phyloP scores from a whole-genome alignment of 2,329 filamentous ascomycete genomes.

The Colletotrichum sp. region DNA sequence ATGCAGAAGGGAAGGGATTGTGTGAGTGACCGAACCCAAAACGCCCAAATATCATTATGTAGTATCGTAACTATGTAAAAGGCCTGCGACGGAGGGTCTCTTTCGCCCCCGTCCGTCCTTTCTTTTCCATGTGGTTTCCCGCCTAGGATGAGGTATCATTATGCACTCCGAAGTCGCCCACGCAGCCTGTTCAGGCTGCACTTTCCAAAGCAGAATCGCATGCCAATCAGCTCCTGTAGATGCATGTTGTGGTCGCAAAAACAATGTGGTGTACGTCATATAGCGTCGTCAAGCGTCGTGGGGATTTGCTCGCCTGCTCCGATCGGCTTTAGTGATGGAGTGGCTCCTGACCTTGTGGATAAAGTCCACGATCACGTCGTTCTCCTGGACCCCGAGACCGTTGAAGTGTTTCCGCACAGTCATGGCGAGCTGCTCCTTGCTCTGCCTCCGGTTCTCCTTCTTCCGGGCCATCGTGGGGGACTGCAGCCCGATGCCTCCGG shows the following conservation, averaged over 20 bases:
- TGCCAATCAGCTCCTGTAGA: background rate
- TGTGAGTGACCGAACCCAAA: background rate
- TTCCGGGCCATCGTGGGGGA: constrained; percentile 78
- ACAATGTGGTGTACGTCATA: background rate
- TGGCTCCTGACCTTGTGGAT: constrained; percentile 66
- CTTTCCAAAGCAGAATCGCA: background rate
- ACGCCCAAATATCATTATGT: constrained; percentile 13
- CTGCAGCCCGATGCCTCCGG: constrained; percentile 69
- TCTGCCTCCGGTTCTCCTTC: constrained; percentile 68
- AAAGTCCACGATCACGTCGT: constrained; percentile 81
- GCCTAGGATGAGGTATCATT: constrained; percentile 20
- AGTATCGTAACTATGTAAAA: constrained; percentile 12
- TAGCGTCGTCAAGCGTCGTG: constrained; percentile 13
- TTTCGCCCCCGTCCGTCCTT: background rate
- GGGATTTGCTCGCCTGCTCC: constrained; percentile 1
- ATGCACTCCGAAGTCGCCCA: constrained; percentile 20
- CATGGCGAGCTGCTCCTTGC: constrained; percentile 74
- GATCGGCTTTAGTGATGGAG: constrained; percentile 19
- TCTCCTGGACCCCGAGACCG: constrained; percentile 77
- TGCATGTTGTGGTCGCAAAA: background rate
- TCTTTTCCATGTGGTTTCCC: background rate
- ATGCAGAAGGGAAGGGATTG: background rate
- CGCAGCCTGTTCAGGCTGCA: background rate
- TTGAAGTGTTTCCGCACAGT: constrained; percentile 86
- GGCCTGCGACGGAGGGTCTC: background rate